Evolutionary conservation across 495 filamentous ascomycete genomes (phyloP).

Genomic region (Amphirosellinia nigrospora): DNA sequence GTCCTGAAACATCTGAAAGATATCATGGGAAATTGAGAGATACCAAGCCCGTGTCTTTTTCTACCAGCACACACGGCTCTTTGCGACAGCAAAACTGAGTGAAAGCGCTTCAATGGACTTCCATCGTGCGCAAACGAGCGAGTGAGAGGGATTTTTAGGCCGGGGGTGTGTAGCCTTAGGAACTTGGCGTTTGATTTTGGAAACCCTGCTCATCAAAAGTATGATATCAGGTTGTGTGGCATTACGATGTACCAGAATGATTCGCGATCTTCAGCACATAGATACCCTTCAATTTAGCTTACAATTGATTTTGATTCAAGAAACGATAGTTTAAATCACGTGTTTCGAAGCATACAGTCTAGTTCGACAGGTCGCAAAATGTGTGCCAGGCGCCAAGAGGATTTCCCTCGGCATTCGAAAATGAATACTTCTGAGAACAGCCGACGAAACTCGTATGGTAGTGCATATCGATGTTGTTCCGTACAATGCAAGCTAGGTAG

Average conservation of each 20-base stretch:
- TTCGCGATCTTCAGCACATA: slow-evolving; percentile 11
- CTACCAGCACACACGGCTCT: too few species aligned
- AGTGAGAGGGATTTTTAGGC: background rate
- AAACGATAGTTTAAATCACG: background rate
- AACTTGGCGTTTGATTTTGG: slow-evolving; percentile 10
- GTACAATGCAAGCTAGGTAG: slow-evolving; percentile 4
- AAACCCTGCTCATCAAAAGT: background rate
- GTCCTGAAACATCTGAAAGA: background rate
- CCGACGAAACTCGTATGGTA: background rate
- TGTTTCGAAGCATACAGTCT: background rate
- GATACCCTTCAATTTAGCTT: slow-evolving; percentile 24
- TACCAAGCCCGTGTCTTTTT: background rate
- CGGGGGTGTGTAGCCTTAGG: background rate
- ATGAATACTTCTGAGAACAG: background rate
- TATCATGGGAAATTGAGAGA: slow-evolving; percentile 4
- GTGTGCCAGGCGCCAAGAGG: background rate
- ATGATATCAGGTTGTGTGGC: background rate
- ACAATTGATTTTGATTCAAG: background rate
- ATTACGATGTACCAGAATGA: slow-evolving; percentile 16
- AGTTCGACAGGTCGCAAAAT: slow-evolving; percentile 11
- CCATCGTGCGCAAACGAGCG: background rate
- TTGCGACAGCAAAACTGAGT: background rate
- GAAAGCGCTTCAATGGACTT: background rate
- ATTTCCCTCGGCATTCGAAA: slow-evolving; percentile 3
- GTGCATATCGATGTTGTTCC: background rate